Conservation (phyloP, 2,329 filamentous ascomycete species). For the Diplocarpon rosae region DNA sequence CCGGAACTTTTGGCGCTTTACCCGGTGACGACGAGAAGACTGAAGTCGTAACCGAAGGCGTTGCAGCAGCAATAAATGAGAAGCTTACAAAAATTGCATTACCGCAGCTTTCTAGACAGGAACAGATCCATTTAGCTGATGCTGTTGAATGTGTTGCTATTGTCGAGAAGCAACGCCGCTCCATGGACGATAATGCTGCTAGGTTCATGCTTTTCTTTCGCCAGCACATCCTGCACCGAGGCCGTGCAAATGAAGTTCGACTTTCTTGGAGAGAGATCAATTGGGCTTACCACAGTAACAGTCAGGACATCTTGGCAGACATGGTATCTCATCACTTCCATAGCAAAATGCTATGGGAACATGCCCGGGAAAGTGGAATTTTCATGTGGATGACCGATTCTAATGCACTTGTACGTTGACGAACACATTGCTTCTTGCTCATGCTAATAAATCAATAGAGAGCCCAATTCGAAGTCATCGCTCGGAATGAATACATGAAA, state of each 20-base stretch:
- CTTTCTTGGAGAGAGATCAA: slow-evolving; percentile 71
- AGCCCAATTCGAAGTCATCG: slow-evolving; percentile 78
- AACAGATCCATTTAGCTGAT: slow-evolving; percentile 76
- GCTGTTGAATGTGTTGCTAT: slow-evolving; percentile 76
- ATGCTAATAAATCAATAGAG: slow-evolving; percentile 35
- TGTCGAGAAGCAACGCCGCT: slow-evolving; percentile 77
- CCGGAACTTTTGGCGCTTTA: slow-evolving; percentile 37
- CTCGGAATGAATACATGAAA: slow-evolving; percentile 85
- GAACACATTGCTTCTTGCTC: not conserved
- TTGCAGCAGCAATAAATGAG: slow-evolving; percentile 61
- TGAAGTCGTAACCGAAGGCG: slow-evolving; percentile 58
- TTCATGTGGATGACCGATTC: slow-evolving; percentile 90
- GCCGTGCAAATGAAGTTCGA: slow-evolving; percentile 50
- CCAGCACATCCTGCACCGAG: slow-evolving; percentile 62
- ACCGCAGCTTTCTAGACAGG: slow-evolving; percentile 69
- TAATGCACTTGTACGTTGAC: slow-evolving; percentile 55
- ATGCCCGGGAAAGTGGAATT: slow-evolving; percentile 75
- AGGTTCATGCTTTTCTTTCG: slow-evolving; percentile 82
- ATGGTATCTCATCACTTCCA: slow-evolving; percentile 73
- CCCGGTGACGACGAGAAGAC: slow-evolving; percentile 42
- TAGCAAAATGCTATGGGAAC: slow-evolving; percentile 70
- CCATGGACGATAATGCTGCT: slow-evolving; percentile 81
- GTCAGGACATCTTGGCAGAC: slow-evolving; percentile 82
- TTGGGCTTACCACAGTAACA: slow-evolving; percentile 74
- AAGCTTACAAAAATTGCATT: slow-evolving; percentile 65